Percentiles rank a stretch among this genome's conserved stretches.
These are phyloP conservation scores for Leptomonas pyrrhocoris DNA, from an alignment of 208 protist genomes.

Conservation along the genomic window DNA sequence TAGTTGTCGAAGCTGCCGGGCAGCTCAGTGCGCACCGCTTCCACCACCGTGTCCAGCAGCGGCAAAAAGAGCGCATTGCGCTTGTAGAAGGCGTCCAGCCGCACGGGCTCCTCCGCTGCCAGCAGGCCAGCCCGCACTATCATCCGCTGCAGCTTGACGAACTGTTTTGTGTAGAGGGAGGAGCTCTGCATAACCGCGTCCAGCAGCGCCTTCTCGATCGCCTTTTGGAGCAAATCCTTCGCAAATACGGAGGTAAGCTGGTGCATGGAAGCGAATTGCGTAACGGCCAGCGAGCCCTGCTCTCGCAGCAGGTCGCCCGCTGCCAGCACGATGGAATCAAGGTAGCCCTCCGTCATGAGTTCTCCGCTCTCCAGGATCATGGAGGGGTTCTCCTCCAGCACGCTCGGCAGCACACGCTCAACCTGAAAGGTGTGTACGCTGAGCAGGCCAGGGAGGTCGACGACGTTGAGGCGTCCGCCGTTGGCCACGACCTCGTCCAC, in stretches of 20 bases:
- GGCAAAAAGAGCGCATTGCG: constrained; percentile 59
- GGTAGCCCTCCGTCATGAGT: constrained; percentile 70
- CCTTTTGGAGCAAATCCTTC: constrained; percentile 47
- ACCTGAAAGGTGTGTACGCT: constrained; percentile 71
- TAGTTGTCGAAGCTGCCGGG: constrained; percentile 59
- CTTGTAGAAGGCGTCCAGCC: constrained; percentile 60
- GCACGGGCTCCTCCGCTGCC: constrained; percentile 59
- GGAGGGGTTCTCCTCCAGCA: constrained; percentile 55
- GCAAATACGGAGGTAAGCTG: constrained; percentile 72
- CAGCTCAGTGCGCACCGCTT: constrained; percentile 41
- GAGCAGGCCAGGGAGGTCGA: constrained; percentile 70
- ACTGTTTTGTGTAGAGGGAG: constrained; percentile 73
- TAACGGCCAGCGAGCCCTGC: constrained; percentile 62
- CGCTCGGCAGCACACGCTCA: constrained; percentile 66
- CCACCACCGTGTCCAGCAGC: constrained; percentile 48
- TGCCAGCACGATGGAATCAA: constrained; percentile 51
- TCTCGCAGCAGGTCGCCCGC: constrained; percentile 64
- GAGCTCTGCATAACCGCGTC: constrained; percentile 51
- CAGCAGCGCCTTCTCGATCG: constrained; percentile 42
- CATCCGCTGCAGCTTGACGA: constrained; percentile 64
- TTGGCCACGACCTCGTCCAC: constrained; percentile 77
- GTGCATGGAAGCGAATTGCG: constrained; percentile 61
- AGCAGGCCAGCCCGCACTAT: constrained; percentile 72
- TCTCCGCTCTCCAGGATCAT: constrained; percentile 65
- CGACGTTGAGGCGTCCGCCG: constrained; percentile 74